These are phyloP conservation scores for Trichoderma asperellum DNA, from an alignment of 2,329 filamentous ascomycete genomes.

Conservation along the genomic window DNA sequence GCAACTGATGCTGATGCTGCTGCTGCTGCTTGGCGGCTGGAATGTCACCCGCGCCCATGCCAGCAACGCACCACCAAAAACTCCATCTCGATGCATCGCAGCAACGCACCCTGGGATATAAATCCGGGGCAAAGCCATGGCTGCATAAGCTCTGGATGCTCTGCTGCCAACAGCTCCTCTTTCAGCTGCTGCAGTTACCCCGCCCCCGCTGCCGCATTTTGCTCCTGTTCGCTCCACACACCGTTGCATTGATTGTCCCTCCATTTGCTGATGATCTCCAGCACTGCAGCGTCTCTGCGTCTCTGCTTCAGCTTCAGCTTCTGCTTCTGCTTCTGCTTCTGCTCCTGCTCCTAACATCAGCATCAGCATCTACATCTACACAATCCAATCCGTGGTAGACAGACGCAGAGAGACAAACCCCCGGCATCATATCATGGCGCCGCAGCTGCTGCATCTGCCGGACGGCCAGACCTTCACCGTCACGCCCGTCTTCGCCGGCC, in stretches of 20 bases:
- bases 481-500: conserved; percentile 85
- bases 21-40: background rate
- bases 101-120: background rate
- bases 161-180: background rate
- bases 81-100: background rate
- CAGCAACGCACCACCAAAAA: background rate
- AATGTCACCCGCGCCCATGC: background rate
- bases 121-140: background rate
- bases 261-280: conserved; percentile 4
- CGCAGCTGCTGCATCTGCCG: conserved; percentile 69
- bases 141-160: background rate
- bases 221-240: background rate
- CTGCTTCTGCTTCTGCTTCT: background rate
- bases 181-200: conserved; percentile 1
- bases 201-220: conserved; percentile 11
- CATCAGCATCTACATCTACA: too few relatives aligned
- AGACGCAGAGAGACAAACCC: background rate
- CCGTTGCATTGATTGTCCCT: background rate
- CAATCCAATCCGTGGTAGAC: too few relatives aligned
- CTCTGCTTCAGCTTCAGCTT: too few relatives aligned
- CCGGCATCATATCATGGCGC: conserved; percentile 43
- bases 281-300: background rate
- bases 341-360: background rate
- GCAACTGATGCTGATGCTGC: background rate
- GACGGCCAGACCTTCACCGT: conserved; percentile 86